Evolutionary conservation across 352 stramenopile genomes (phyloP), one percentile per base, ranked within the genome.

Genomic region (Globisporangium lucens): DNA sequence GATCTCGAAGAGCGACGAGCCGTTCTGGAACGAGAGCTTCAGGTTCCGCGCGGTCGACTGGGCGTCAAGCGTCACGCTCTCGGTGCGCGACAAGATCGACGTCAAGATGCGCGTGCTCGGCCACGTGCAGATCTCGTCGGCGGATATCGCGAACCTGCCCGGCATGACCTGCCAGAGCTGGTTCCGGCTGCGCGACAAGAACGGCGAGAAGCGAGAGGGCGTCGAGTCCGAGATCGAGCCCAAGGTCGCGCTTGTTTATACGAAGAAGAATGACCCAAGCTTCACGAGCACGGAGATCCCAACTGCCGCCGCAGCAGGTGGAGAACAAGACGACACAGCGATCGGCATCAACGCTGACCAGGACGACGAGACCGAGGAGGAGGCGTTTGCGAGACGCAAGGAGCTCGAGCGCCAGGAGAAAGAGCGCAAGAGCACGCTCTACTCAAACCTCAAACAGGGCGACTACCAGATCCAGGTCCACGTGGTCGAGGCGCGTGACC

Each of bases 381-480:
- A 94, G 46, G 72, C 61, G 1, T 43, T 81, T 1, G 68, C 73
- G 29, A 61, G 82, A 0, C 65, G 70, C 0, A 73, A 75, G 46
- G 72, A 85, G 53, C 63, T 86, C 20, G 82, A 91, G 70, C 72
- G 75, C 0, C 71, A 84, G n/a, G 83, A 90, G 35, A 72, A 58
- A 3, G 83, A 87, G 64, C 75, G 82, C 20, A 75, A 75, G 7
- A 79, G 75, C 17, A 74, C 73, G 1, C 59, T 89, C 62, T 83
- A 79, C 38, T 71, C 79, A 5, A 81, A 79, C 15, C 53, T 94
- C 33, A 82, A 82, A 27, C 79, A 93, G 38, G 87, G 89, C 0
- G 83, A 97, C 58, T 97, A 93, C 67, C 82, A 93, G 62, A 68
- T 96, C 15, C 86, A 93, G 53, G 85, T 96, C 0, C 90, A 96